Base-by-base conservation (phyloP, 2,329 filamentous ascomycete species). In the Iodosphaeria phyllophila region DNA sequence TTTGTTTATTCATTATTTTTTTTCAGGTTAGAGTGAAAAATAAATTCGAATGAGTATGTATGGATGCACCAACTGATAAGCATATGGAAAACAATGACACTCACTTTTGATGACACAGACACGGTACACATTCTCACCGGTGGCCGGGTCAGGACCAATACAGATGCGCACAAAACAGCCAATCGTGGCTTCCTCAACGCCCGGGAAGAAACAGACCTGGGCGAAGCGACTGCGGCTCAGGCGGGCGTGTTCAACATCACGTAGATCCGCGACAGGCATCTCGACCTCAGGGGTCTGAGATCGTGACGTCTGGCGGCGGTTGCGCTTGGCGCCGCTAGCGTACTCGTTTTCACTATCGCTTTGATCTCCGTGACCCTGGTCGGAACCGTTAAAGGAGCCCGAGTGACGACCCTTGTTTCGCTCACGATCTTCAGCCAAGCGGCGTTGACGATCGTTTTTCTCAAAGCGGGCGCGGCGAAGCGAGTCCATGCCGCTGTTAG, bases 151-250 rank as follows among this genome's bases (percentile, higher is more conserved):
- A 8, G 74, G 64, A 1, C 84, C 86, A 28, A 93, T 68, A 32
- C 74, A 78, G 35, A 95, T 70, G 25, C 89, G 78, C 18, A 75
- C 74, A 45, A 77, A 98, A 48, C 83, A 91, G 25, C 82, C 82
- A 10, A 60, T 69, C 39, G 93, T 77, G 16, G 76, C 64, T 6
- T 76, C 56, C 28, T 92, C 78, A 36, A 98, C 93, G 4, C 74
- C 74, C 8, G 89, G 89, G 37, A 84, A 86, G 54, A 92, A 92
- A 59, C 83, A 93, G 28, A 92, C 76, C 41, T 86, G 72, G 5
- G 77, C 75, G 46, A 98, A 92, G 41, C 83, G 78, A 36, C 68
- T 76, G 32, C 89, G 70, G 24, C 84, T 80, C 30, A 98, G 66
- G 29, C 82, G 71, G 26, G 86, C 69, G 25, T 79, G 70, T 43